These are phyloP conservation scores for Nicotiana benthamiana DNA, from an alignment of 257 asterid genomes.

Conservation along the genomic window DNA sequence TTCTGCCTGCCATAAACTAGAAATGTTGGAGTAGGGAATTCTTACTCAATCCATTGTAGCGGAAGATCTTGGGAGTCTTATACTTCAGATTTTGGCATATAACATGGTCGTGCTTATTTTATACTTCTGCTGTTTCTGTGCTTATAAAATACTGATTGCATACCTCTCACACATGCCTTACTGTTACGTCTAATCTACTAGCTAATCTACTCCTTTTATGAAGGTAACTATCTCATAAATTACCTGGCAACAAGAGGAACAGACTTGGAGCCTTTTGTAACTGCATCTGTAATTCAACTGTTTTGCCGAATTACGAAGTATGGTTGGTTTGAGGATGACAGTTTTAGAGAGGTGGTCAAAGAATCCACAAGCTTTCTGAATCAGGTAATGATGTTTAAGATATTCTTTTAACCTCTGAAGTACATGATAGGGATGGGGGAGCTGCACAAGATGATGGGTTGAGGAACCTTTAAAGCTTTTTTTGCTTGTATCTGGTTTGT, in stretches of 20 bases:
- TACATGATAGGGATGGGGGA: background rate
- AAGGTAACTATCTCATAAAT: conserved; percentile 92
- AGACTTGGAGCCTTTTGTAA: conserved; percentile 84
- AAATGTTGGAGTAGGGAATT: background rate
- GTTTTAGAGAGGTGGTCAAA: conserved; percentile 77
- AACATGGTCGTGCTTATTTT: background rate
- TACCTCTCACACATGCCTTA: background rate
- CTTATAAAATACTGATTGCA: background rate
- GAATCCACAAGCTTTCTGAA: conserved; percentile 81
- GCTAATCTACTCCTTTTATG: conserved; percentile 44
- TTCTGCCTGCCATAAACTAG: background rate
- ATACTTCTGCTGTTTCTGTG: background rate
- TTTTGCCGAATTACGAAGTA: conserved; percentile 91
- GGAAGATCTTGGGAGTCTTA: background rate
- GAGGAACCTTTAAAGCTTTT: background rate
- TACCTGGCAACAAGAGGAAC: conserved; percentile 98
- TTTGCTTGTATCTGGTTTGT: background rate
- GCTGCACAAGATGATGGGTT: background rate
- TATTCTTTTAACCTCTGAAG: background rate
- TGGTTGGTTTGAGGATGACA: conserved; percentile 98
- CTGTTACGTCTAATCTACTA: background rate
- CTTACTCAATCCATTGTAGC: background rate
- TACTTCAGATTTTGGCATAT: background rate
- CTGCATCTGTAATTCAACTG: conserved; percentile 84
- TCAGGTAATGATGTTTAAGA: conserved; percentile 48